Percentiles rank a stretch among this genome's conserved stretches.
Conservation (phyloP, 2,329 filamentous ascomycete genomes). For the Cercospora sp. region DNA sequence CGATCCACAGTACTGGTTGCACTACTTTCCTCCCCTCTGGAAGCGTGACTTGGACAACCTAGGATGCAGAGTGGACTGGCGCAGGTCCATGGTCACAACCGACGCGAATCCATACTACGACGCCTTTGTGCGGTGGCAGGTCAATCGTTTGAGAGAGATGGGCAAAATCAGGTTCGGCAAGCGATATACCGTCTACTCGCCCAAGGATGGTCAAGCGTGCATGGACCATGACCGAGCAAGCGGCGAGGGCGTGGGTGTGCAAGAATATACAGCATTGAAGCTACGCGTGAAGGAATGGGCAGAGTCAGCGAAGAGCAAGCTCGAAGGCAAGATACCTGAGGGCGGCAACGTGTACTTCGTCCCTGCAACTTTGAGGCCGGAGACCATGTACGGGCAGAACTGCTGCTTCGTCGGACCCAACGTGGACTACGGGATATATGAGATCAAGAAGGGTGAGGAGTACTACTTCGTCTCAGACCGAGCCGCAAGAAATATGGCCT, state of each 20-base stretch:
- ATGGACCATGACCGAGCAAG: slow-evolving; percentile 83
- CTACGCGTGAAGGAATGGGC: slow-evolving; percentile 89
- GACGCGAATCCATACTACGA: slow-evolving; percentile 97
- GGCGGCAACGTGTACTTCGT: slow-evolving; percentile 83
- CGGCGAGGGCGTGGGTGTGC: slow-evolving; percentile 78
- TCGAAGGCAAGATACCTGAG: slow-evolving; percentile 76
- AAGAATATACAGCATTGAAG: slow-evolving; percentile 93
- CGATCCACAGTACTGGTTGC: slow-evolving; percentile 86
- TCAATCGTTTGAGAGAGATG: slow-evolving; percentile 85
- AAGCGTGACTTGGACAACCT: slow-evolving; percentile 78
- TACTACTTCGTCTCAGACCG: slow-evolving; percentile 83
- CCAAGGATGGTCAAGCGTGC: slow-evolving; percentile 84
- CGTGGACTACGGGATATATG: slow-evolving; percentile 86
- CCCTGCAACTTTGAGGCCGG: slow-evolving; percentile 85
- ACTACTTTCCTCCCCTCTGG: slow-evolving; percentile 84
- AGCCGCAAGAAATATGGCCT: slow-evolving; percentile 91
- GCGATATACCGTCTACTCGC: slow-evolving; percentile 88
- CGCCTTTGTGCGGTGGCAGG: slow-evolving; percentile 93
- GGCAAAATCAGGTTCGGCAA: slow-evolving; percentile 93
- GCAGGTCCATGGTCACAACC: slow-evolving; percentile 88
- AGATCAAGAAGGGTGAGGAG: slow-evolving; percentile 60
- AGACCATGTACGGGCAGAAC: slow-evolving; percentile 98
- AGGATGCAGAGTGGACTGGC: slow-evolving; percentile 88
- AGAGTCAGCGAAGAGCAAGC: slow-evolving; percentile 66
- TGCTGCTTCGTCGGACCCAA: slow-evolving; percentile 93